Conservation (phyloP, 129 eudicot genomes). For the Oenanthe sinensis region DNA sequence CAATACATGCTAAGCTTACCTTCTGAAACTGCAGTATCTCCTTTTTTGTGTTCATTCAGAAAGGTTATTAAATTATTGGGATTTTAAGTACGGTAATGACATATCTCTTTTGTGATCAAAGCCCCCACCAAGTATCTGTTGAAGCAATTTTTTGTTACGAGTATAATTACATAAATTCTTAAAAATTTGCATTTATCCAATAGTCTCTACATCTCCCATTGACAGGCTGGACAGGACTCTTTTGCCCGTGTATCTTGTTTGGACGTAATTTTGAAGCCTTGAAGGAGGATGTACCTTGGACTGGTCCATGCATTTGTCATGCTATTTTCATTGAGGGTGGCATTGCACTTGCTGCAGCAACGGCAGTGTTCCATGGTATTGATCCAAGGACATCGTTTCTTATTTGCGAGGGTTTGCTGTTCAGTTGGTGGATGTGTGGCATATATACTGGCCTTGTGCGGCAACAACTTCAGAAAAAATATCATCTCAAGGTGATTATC, state of each 20-base stretch:
- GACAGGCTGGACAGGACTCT: slow-evolving; percentile 85
- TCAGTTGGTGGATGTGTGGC: slow-evolving; percentile 99
- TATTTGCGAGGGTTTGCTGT: slow-evolving; percentile 71
- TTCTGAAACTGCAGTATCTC: not conserved
- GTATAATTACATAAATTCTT: not conserved
- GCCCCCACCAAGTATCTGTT: not conserved
- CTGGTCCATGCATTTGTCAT: slow-evolving; percentile 82
- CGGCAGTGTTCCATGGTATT: slow-evolving; percentile 72
- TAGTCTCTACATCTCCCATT: slow-evolving; percentile 8
- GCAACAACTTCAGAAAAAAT: slow-evolving; percentile 77
- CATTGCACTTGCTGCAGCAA: slow-evolving; percentile 66
- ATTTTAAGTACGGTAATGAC: not conserved
- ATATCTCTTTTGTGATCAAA: not conserved
- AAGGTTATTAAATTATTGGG: not conserved
- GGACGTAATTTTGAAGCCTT: slow-evolving; percentile 75
- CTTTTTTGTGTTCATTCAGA: not conserved
- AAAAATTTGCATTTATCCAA: not conserved
- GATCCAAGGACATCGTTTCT: slow-evolving; percentile 80
- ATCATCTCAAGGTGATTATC: slow-evolving; percentile 81
- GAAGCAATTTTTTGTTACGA: not conserved
- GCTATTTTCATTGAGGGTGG: slow-evolving; percentile 94
- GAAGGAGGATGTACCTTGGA: slow-evolving; percentile 79
- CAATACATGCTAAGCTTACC: not conserved
- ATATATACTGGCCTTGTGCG: slow-evolving; percentile 83
- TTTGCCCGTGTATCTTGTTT: slow-evolving; percentile 90